Percentiles rank a stretch among this genome's conserved stretches.
Evolutionary conservation across 2,329 filamentous ascomycete species (phyloP).

Genomic region (Aschersonia sp.): DNA sequence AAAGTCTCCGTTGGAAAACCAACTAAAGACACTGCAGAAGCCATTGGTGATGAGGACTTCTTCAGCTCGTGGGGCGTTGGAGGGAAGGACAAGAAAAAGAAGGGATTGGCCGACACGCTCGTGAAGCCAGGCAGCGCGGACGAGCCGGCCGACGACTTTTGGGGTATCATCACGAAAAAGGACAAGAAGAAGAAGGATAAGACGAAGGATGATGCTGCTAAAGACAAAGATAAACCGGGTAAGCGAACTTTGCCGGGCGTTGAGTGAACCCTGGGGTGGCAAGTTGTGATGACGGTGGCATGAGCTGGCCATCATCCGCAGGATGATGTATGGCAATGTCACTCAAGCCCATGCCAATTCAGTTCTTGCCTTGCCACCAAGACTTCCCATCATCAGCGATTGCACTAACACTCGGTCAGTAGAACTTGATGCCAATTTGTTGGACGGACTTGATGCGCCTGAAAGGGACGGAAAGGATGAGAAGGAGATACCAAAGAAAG

Average conservation of each 20-base stretch:
- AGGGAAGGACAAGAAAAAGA: conserved; percentile 32
- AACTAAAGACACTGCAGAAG: conserved; percentile 13
- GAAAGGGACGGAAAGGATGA: neutral
- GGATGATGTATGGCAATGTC: no score
- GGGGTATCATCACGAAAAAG: conserved; percentile 18
- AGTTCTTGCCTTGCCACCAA: no score
- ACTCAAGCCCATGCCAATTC: no score
- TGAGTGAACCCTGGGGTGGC: conserved; percentile 26
- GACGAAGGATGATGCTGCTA: conserved; percentile 31
- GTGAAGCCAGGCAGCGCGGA: conserved; percentile 27
- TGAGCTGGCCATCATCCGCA: no score
- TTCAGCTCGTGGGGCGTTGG: conserved; percentile 41
- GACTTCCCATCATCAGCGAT: no score
- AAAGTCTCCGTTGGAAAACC: no score
- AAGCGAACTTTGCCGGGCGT: conserved; percentile 31
- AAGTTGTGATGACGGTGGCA: conserved; percentile 21
- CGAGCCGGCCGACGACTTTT: conserved; percentile 26
- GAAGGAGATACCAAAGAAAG: conserved; percentile 15
- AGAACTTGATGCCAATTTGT: no score
- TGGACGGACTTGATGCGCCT: no score
- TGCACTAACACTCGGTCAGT: no score
- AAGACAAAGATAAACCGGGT: conserved; percentile 30
- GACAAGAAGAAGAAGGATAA: conserved; percentile 37
- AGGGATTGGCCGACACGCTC: conserved; percentile 13
- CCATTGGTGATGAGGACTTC: conserved; percentile 32